A percentile compares a stretch with the other conserved stretches of the same genome.
These are phyloP conservation scores for Alternaria sp. DNA, from an alignment of 2,329 filamentous ascomycete species.

Conservation along the genomic window DNA sequence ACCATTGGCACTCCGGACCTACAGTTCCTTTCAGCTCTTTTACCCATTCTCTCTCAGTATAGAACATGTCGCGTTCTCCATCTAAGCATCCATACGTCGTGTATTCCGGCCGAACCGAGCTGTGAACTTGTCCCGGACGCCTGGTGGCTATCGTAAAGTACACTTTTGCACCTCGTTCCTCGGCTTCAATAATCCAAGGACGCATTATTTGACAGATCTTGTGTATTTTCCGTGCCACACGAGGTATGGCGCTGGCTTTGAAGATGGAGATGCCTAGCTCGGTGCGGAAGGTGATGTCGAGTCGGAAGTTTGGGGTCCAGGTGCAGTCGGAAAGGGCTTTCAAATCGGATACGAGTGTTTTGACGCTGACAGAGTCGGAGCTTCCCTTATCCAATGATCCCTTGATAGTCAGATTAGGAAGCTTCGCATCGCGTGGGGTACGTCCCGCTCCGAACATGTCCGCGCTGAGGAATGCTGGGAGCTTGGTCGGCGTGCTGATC, in stretches of 20 bases:
- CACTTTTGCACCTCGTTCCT: not conserved
- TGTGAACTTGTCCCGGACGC: not conserved
- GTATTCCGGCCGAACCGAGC: not conserved
- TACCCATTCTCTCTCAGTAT: not conserved
- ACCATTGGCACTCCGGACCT: not conserved
- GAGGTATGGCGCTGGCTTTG: not conserved
- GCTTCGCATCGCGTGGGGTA: not conserved
- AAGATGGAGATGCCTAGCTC: not conserved
- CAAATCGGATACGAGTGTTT: not conserved
- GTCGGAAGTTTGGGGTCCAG: not conserved
- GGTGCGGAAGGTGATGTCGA: not conserved
- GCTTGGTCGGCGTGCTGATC: not conserved
- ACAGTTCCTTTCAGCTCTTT: not conserved
- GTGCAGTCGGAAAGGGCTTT: not conserved
- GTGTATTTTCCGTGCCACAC: not conserved
- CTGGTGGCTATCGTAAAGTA: not conserved
- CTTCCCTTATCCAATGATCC: not conserved
- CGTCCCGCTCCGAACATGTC: not conserved
- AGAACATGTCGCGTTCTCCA: not conserved
- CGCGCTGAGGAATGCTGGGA: not conserved
- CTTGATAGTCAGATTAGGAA: not conserved
- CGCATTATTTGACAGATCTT: not conserved
- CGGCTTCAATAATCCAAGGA: not conserved
- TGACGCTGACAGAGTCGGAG: not conserved
- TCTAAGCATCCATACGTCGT: not conserved